These are phyloP conservation scores for Ustilago lituana DNA, from an alignment of 1,284 basidiomycete genomes.

Conservation along the genomic window DNA sequence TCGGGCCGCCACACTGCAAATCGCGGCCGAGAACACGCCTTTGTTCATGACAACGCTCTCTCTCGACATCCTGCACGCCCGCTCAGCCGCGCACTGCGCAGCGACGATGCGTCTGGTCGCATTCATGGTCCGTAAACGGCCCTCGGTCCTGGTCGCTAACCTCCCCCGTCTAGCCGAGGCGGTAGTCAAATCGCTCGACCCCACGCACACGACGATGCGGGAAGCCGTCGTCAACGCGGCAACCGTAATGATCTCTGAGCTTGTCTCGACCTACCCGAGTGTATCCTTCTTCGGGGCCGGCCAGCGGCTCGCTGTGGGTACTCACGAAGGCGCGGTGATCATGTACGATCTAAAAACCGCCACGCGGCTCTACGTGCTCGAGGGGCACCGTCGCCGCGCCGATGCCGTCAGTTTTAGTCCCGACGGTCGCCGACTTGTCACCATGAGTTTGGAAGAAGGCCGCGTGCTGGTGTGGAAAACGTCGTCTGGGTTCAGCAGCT, in stretches of 20 bases:
- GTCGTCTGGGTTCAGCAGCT: slow-evolving; percentile 73
- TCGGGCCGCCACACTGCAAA: slow-evolving; percentile 81
- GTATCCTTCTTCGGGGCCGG: slow-evolving; percentile 87
- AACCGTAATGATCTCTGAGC: slow-evolving; percentile 83
- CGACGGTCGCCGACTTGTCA: slow-evolving; percentile 88
- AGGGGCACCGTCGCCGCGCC: slow-evolving; percentile 74
- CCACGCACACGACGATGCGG: slow-evolving; percentile 81
- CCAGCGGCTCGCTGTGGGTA: slow-evolving; percentile 91
- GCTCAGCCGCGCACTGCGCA: slow-evolving; percentile 80
- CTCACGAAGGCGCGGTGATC: slow-evolving; percentile 81
- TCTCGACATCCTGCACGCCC: slow-evolving; percentile 86
- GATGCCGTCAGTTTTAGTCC: slow-evolving; percentile 76
- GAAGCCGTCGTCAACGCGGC: slow-evolving; percentile 89
- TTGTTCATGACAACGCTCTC: slow-evolving; percentile 95
- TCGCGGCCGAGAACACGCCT: slow-evolving; percentile 83
- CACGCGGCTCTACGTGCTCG: slow-evolving; percentile 90
- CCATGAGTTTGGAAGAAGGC: slow-evolving; percentile 84
- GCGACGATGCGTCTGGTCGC: slow-evolving; percentile 92
- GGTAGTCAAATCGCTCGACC: slow-evolving; percentile 95
- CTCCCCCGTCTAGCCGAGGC: slow-evolving; percentile 90
- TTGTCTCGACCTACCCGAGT: slow-evolving; percentile 83
- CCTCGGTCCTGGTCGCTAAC: slow-evolving; percentile 79
- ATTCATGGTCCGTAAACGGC: slow-evolving; percentile 83
- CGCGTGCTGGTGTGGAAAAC: slow-evolving; percentile 68
- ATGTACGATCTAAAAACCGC: slow-evolving; percentile 98